Evolutionary conservation across 805 yeast genomes (phyloP).

Genomic region (Tetrapisispora taiwanensis): DNA sequence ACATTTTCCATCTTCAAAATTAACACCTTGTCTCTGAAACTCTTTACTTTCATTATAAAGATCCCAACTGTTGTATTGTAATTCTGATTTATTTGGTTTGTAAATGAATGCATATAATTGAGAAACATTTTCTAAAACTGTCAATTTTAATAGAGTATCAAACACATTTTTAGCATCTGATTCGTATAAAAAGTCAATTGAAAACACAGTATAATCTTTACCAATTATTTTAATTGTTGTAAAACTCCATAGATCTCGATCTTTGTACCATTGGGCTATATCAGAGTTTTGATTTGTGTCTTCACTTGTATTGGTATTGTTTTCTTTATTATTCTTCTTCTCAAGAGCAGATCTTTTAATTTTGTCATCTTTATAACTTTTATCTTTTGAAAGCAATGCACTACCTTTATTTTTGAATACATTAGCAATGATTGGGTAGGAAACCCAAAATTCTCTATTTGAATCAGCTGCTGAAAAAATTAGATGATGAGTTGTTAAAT

Average conservation of each 20-base stretch:
- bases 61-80: constrained; percentile 51
- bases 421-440: constrained; percentile 72
- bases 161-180: constrained; percentile 57
- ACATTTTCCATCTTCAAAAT: constrained; percentile 23
- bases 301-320: background rate
- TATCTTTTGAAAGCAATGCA: constrained; percentile 27
- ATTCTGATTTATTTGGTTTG: constrained; percentile 62
- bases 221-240: constrained; percentile 64
- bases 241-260: constrained; percentile 26
- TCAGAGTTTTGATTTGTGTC: background rate
- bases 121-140: constrained; percentile 42
- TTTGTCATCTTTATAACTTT: constrained; percentile 4
- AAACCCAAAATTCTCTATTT: constrained; percentile 73
- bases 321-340: background rate
- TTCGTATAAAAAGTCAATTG: constrained; percentile 61
- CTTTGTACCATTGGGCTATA: constrained; percentile 11
- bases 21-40: constrained; percentile 60
- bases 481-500: constrained; percentile 65
- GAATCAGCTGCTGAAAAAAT: constrained; percentile 41
- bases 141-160: constrained; percentile 57
- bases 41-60: constrained; percentile 55
- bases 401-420: constrained; percentile 49
- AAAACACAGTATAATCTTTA: constrained; percentile 73
- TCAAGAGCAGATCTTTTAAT: background rate
- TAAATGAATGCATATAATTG: constrained; percentile 77